Evolutionary conservation across 1,284 basidiomycete species (phyloP).

Genomic region (Lentinula novae-zelandiae): DNA sequence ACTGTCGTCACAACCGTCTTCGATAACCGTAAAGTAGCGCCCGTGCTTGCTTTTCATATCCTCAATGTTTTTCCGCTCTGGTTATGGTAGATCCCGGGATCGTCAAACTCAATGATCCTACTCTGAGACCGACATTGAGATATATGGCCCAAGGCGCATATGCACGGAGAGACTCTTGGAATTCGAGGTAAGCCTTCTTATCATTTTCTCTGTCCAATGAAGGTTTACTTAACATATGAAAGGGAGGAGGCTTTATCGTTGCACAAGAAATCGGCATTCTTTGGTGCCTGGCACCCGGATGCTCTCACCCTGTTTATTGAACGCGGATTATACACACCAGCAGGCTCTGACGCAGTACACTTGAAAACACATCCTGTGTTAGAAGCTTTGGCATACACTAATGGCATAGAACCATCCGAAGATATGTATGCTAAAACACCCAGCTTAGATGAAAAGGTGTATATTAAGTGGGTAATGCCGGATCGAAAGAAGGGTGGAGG

Average conservation of each 20-base stretch:
- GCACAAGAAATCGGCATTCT: constrained; percentile 65
- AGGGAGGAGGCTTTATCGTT: constrained; percentile 52
- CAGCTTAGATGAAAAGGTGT: constrained; percentile 43
- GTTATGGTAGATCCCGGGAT: constrained; percentile 83
- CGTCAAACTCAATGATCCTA: constrained; percentile 22
- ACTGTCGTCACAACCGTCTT: not conserved
- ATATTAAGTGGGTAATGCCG: constrained; percentile 57
- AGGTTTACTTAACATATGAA: not conserved
- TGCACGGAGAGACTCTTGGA: not conserved
- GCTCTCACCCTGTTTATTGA: constrained; percentile 68
- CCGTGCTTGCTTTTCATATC: constrained; percentile 58
- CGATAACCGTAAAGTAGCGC: constrained; percentile 15
- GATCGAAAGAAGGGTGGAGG: constrained; percentile 23
- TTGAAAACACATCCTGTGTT: constrained; percentile 63
- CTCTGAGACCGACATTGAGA: not conserved
- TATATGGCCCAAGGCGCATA: not conserved
- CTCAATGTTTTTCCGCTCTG: constrained; percentile 68
- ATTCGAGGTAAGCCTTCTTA: not conserved
- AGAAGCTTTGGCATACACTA: constrained; percentile 36
- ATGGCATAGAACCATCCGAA: not conserved
- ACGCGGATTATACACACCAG: constrained; percentile 47
- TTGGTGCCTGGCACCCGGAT: constrained; percentile 66
- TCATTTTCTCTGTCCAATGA: not conserved
- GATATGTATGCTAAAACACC: not conserved
- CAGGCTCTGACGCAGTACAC: constrained; percentile 26